These are phyloP conservation scores for Parietaria judaica DNA, from an alignment of 306 rosid genomes.

Conservation along the genomic window DNA sequence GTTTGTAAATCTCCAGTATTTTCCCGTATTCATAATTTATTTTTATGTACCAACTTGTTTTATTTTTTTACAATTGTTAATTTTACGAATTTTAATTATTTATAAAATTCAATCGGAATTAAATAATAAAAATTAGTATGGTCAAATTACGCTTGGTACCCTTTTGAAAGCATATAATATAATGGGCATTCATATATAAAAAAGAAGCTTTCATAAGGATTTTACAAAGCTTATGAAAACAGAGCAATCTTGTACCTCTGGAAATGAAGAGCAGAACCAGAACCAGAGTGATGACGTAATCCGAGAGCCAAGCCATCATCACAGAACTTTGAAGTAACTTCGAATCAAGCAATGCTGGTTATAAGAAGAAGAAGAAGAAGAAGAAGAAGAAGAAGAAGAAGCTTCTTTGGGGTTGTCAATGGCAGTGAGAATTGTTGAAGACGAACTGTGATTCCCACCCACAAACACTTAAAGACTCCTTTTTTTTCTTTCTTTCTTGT, in stretches of 20 bases:
- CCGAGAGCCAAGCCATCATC: conserved; percentile 24
- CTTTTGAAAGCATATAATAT: too few species aligned
- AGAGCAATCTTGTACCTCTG: conserved; percentile 33
- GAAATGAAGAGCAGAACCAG: conserved; percentile 26
- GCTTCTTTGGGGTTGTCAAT: conserved; percentile 4
- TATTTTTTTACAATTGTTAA: too few species aligned
- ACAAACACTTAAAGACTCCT: neutral
- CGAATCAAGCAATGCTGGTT: neutral
- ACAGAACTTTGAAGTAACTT: too few species aligned
- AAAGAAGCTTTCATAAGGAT: too few species aligned
- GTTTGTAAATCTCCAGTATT: too few species aligned
- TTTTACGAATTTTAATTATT: too few species aligned
- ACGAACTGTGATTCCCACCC: conserved; percentile 7
- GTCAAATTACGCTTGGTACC: too few species aligned
- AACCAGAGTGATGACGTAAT: neutral
- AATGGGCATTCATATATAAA: too few species aligned
- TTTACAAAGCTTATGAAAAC: neutral
- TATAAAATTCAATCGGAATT: too few species aligned
- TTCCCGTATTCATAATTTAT: too few species aligned
- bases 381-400: neutral
- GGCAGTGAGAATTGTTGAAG: conserved; percentile 7
- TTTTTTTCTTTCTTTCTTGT: neutral
- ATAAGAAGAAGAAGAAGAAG: neutral
- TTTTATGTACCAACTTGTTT: too few species aligned
- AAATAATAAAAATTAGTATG: too few species aligned